Base-by-base conservation (phyloP, 805 yeast genomes). In the Pichia thaimueangensis region DNA sequence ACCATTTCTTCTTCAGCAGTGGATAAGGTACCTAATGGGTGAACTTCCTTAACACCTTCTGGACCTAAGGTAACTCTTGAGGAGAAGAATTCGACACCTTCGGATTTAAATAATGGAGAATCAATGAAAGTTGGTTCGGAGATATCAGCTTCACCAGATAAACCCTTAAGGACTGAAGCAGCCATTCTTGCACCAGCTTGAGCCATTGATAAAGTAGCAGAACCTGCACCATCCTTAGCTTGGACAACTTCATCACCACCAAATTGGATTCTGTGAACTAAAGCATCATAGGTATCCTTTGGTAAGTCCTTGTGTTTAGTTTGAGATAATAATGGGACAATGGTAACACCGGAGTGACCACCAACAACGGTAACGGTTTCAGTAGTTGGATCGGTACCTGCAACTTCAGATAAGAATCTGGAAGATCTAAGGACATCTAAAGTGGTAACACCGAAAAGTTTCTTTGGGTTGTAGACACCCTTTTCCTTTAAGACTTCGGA, bases 301-400 rank as follows among this genome's bases (percentile, higher is more conserved):
- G 77, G 69, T 63, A 83, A 69, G 55, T 68, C 56, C 58, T 73
- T 69, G 74, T 83, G 86, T 68, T 69, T 74, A 54, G 93, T 74
- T 72, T 84, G 95, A 49, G 95, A 85, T 64, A 88, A 71, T 67
- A 89, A 73, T 62, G 97, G 97, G 48, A 88, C 94, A 68, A 88
- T 88, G 67, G 97, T 89, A 64, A 82, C 81, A 69, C 97, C 97
- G 47, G 96, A 86, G 80, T 88, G 97, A 58, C 97, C 97, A 65
- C 97, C 97, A 53, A 89, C 91, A 61, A 89, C 96, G 53, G 86
- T 76, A 52, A 88, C 86, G 54, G 67, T 70, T 74, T 85, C 95
- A 53, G 73, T 67, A 50, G 70, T 74, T 63, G 95, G 96, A 73
- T 83, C 78, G 60, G 87, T 78, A 59, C 76, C 75, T 42, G 70